Evolutionary conservation across 768 basidiomycete genomes (phyloP), one percentile per base, ranked within the genome.

Genomic region (Dentipellis sp.): DNA sequence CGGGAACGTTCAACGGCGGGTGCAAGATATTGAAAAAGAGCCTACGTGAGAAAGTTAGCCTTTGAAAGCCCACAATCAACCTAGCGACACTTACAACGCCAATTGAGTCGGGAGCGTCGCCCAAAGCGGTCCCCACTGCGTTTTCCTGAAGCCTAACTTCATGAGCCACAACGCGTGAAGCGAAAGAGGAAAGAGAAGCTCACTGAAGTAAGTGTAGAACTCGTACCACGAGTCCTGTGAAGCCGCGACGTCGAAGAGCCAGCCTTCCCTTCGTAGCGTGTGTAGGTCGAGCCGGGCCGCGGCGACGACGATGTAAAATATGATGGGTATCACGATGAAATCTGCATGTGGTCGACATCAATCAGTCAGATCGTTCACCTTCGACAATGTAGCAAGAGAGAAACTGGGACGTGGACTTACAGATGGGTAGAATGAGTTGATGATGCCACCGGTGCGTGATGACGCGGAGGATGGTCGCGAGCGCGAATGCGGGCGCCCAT

Each of bases 101-200:
- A 97, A 82, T 66, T 98, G 95, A 1, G 94, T 98, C 3, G 95
- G 94, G 65, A 99, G 71, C 0, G 92, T 94, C 1, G 79, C 71
- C 83, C 86, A 86, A 35, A 99, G 74, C 0, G 86, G 81, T 4
- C 65, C 70, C 72, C 82, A 91, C 17, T 72, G 73, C 12, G 88
- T 81, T 17, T 77, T 74, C 12, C 66, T 64, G 59, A 81, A 78
- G 64, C 94, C 89, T 91, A 63, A 56, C 8, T 52, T 12, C 3
- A 37, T 16, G 19, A 36, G 55, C 46, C 29, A 39, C 19, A 16
- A 19, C 45, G 8, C 6, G 10, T 8, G 8, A 16, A 17, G 10
- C 11, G 3, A 35, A 56, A 4, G 34, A 49, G 12, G 22, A 35
- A 50, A 10, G 16, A 17, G 16, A 34, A n/a, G 66, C 76, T 38